phyloP scores from a whole-genome alignment of 2,329 filamentous ascomycete genomes.

The Nigrospora sphaerica region DNA sequence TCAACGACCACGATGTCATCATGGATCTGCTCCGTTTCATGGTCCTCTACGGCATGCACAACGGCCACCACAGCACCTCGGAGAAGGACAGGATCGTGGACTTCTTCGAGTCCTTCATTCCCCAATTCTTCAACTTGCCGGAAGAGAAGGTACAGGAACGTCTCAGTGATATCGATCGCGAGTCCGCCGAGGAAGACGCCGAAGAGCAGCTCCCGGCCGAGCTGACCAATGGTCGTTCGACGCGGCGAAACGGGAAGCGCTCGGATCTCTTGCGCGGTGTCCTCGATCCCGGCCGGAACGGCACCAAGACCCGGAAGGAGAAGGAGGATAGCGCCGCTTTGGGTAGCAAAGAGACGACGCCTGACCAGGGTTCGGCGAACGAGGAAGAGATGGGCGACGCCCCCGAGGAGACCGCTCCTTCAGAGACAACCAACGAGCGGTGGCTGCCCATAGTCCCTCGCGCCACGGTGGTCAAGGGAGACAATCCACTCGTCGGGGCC shows the following conservation, averaged over 20 bases:
- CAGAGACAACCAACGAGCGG: constrained; percentile 58
- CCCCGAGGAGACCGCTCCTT: constrained; percentile 46
- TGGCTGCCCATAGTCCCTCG: constrained; percentile 58
- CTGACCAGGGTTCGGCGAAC: constrained; percentile 69
- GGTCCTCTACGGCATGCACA: constrained; percentile 59
- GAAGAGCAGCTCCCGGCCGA: constrained; percentile 68
- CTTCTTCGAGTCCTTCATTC: constrained; percentile 71
- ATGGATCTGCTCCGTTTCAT: constrained; percentile 55
- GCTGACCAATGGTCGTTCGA: constrained; percentile 54
- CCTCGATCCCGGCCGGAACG: constrained; percentile 69
- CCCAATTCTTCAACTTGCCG: constrained; percentile 69
- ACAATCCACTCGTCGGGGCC: constrained; percentile 48
- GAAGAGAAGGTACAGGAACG: constrained; percentile 62
- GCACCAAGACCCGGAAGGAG: constrained; percentile 61
- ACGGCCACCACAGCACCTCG: constrained; percentile 61
- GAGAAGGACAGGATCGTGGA: constrained; percentile 69
- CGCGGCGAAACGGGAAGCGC: constrained; percentile 68
- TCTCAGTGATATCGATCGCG: constrained; percentile 61
- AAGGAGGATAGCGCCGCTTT: constrained; percentile 75
- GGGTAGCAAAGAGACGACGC: constrained; percentile 81
- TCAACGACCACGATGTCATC: constrained; percentile 64
- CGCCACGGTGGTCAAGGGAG: constrained; percentile 45
- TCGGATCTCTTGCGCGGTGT: constrained; percentile 78
- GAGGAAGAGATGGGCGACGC: constrained; percentile 69
- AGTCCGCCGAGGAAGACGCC: constrained; percentile 69